Base-by-base conservation (phyloP, 1,284 basidiomycete species). In the Naganishia cerealis region DNA sequence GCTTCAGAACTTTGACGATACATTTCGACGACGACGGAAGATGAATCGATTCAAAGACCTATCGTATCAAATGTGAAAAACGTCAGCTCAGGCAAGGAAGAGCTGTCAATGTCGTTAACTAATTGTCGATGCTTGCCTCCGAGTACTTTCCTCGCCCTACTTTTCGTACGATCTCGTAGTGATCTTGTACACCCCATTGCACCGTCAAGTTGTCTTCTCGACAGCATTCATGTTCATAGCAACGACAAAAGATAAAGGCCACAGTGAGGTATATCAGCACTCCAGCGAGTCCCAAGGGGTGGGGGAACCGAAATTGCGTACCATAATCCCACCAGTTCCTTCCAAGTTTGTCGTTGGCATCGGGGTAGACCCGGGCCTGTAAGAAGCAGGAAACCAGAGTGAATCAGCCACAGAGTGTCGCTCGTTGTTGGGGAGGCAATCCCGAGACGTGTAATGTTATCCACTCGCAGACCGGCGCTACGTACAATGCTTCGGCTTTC, bases 1-100 rank as follows among this genome's bases (percentile, higher is more conserved):
- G 96, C 82, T 99, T 99, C 72, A 99, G 85, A 59, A 98, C 94
- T 81, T 99, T 98, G 84, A 98, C 94, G 81, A 98, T 94, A 81
- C 94, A 96, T 82, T 96, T 94, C 80, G 94, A 90, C 76, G 91
- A 91, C 71, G 90, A 90, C 40, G 91, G 88, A 67, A 97, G 88
- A 81, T 98, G 94, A 76, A 97, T 88, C 8, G 94, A 95, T 82
- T 98, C 94, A 75, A 99, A 99, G 61, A 98, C 95, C 91, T 93
- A 73, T 29, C 8, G 38, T 24, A 12, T 10, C 24, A 40, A n/a
- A 53, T 46, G 36, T 39, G 15, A 43, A 38, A 18, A 52, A 29
- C 29, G 38, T 57, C 24, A 54, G 57, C 43, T 33, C 16, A 24
- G 43, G 15, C 8, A 54, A 26, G 56, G 36, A 24, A 39, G 26